Evolutionary conservation across 139 green algal species (phyloP).

Genomic region (Pedinophyceae sp.): DNA sequence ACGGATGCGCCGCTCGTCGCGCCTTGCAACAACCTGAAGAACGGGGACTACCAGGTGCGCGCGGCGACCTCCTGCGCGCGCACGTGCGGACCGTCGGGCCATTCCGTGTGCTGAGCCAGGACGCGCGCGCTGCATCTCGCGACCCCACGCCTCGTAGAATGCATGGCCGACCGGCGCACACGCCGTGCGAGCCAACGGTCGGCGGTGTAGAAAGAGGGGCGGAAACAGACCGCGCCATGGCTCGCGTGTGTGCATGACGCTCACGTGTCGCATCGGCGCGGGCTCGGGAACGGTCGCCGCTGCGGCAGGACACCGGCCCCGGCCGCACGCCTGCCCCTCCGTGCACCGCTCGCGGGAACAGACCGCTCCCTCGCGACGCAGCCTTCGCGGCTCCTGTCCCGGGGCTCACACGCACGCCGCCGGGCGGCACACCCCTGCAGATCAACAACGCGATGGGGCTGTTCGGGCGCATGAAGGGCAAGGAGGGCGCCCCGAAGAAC

Average conservation of each 20-base stretch:
- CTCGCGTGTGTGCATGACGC: neutral
- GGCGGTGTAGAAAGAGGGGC: too few relatives aligned
- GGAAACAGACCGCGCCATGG: too few relatives aligned
- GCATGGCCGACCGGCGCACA: too few relatives aligned
- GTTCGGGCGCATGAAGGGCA: slow-evolving; percentile 74
- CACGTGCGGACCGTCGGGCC: too few relatives aligned
- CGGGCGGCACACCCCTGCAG: neutral
- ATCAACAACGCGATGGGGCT: slow-evolving; percentile 89
- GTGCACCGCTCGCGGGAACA: neutral
- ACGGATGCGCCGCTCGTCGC: slow-evolving; percentile 29
- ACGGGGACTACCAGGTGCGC: slow-evolving; percentile 94
- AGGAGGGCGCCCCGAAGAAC: slow-evolving; percentile 57
- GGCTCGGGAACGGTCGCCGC: neutral
- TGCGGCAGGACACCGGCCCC: neutral
- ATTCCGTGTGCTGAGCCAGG: too few relatives aligned
- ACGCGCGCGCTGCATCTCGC: too few relatives aligned
- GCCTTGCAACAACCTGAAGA: slow-evolving; percentile 55
- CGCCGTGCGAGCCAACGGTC: too few relatives aligned
- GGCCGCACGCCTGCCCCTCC: neutral
- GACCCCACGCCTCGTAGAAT: too few relatives aligned
- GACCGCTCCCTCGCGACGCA: neutral
- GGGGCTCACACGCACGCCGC: neutral
- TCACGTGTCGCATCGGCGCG: neutral
- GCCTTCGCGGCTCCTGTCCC: neutral
- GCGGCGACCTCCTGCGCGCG: too few relatives aligned